Conservation (phyloP, 164 flowering plant genomes). For the Saururus chinensis region DNA sequence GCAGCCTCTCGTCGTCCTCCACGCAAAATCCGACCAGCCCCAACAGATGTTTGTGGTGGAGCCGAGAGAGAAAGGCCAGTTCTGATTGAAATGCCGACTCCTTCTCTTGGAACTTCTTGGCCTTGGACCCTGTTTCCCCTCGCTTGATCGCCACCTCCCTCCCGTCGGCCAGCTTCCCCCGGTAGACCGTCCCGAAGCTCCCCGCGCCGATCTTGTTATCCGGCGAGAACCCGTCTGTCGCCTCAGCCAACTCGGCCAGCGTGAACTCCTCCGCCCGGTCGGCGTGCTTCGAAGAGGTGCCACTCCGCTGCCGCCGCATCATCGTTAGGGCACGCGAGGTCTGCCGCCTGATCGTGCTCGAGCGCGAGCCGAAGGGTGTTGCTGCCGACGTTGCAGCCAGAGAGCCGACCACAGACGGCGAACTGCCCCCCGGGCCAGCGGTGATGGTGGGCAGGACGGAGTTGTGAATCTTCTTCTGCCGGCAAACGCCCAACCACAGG, state of each 20-base stretch:
- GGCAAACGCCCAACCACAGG: slow-evolving; percentile 64
- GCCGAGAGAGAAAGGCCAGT: slow-evolving; percentile 69
- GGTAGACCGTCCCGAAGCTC: slow-evolving; percentile 86
- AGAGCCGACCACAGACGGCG: neutral
- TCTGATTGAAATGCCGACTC: slow-evolving; percentile 93
- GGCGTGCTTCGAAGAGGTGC: slow-evolving; percentile 73
- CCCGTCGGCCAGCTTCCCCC: slow-evolving; percentile 52
- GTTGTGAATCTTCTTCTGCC: slow-evolving; percentile 71
- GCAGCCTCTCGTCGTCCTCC: slow-evolving; percentile 69
- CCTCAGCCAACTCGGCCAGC: slow-evolving; percentile 54
- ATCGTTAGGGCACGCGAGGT: slow-evolving; percentile 40
- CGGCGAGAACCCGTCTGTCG: slow-evolving; percentile 54
- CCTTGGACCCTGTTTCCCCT: slow-evolving; percentile 42
- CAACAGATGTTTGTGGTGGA: slow-evolving; percentile 92
- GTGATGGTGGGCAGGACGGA: slow-evolving; percentile 88
- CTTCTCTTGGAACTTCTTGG: slow-evolving; percentile 66
- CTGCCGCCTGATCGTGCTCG: slow-evolving; percentile 65
- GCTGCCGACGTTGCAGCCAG: neutral
- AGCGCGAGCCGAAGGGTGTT: slow-evolving; percentile 11
- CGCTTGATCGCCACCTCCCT: slow-evolving; percentile 91
- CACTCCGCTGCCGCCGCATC: slow-evolving; percentile 77
- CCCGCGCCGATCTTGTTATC: slow-evolving; percentile 89
- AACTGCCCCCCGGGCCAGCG: slow-evolving; percentile 12
- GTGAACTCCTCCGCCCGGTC: slow-evolving; percentile 78
- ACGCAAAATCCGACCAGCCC: slow-evolving; percentile 85